Percentiles rank a stretch among this genome's conserved stretches.
phyloP scores from a whole-genome alignment of 139 green algal genomes.

The Micromonas pusilla region DNA sequence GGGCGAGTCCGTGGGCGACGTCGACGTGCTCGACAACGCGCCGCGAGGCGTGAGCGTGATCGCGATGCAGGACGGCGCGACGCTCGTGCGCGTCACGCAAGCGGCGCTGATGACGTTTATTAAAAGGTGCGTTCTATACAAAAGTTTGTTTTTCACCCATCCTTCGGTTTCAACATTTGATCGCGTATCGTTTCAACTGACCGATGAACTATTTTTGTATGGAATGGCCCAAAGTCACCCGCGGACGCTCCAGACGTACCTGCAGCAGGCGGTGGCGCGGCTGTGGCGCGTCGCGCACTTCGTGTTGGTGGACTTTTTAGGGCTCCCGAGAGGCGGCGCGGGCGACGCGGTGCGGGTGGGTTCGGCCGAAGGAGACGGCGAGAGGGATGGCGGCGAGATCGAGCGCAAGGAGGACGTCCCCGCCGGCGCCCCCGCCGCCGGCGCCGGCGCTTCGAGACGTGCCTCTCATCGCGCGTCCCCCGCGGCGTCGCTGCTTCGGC shows the following conservation, averaged over 20 bases:
- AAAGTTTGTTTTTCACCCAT: too few species aligned
- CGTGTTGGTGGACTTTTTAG: conserved; percentile 59
- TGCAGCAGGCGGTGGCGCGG: conserved; percentile 63
- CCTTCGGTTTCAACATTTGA: too few species aligned
- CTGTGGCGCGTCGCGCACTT: conserved; percentile 76
- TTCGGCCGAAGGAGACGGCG: too few species aligned
- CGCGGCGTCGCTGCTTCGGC: background rate
- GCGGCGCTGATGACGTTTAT: conserved; percentile 62
- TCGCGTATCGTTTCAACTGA: too few species aligned
- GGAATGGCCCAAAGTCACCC: conserved; percentile 46
- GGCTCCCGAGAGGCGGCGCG: conserved; percentile 10
- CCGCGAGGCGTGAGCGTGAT: conserved; percentile 51
- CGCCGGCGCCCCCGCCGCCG: too few species aligned
- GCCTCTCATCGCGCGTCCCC: too few species aligned
- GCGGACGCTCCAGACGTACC: conserved; percentile 61
- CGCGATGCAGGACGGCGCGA: conserved; percentile 55
- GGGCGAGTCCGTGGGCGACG: conserved; percentile 64
- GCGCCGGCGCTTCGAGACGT: too few species aligned
- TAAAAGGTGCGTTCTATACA: too few species aligned
- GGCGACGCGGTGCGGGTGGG: background rate
- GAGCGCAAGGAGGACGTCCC: too few species aligned
- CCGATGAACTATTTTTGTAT: too few species aligned
- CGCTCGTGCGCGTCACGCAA: conserved; percentile 51
- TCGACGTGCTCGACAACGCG: conserved; percentile 62
- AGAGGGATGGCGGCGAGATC: too few species aligned